Evolutionary conservation across 768 basidiomycete genomes (phyloP).

Genomic region (Lactarius indigo): DNA sequence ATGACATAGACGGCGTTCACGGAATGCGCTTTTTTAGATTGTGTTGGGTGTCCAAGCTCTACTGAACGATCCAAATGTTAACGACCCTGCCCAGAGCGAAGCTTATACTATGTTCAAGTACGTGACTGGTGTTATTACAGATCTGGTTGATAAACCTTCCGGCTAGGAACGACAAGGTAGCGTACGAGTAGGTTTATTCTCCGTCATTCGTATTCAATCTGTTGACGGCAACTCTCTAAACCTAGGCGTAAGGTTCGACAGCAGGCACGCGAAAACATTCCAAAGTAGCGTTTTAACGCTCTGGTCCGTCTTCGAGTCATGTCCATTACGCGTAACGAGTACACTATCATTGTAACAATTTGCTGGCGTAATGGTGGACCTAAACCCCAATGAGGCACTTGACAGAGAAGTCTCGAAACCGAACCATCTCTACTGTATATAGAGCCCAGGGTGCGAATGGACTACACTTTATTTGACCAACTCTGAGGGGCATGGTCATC

Average conservation of each 20-base stretch:
- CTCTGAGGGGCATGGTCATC: not conserved
- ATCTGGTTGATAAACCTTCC: slow-evolving; percentile 9
- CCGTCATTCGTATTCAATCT: not conserved
- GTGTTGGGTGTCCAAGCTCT: slow-evolving; percentile 94
- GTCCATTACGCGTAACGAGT: slow-evolving; percentile 14
- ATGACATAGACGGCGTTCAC: not conserved
- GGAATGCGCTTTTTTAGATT: slow-evolving; percentile 53
- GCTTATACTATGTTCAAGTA: slow-evolving; percentile 99
- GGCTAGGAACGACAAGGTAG: slow-evolving; percentile 83
- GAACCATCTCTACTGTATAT: not conserved
- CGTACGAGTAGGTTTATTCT: slow-evolving; percentile 74
- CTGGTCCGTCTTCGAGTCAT: slow-evolving; percentile 15
- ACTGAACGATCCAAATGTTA: slow-evolving; percentile 92
- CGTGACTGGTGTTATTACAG: slow-evolving; percentile 33
- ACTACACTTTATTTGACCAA: slow-evolving; percentile 5
- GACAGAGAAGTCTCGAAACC: not conserved
- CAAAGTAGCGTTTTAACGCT: slow-evolving; percentile 52
- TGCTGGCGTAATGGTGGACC: slow-evolving; percentile 14
- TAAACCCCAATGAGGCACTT: not conserved
- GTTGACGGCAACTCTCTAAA: not conserved
- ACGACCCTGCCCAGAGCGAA: slow-evolving; percentile 97
- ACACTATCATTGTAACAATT: slow-evolving; percentile 17
- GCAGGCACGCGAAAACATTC: slow-evolving; percentile 88
- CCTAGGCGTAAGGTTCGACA: slow-evolving; percentile 70
- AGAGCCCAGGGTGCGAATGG: not conserved